Percentiles rank a stretch among this genome's conserved stretches.
These are phyloP conservation scores for Scheffersomyces insectosa DNA, from an alignment of 1,139 yeast genomes.

Conservation along the genomic window DNA sequence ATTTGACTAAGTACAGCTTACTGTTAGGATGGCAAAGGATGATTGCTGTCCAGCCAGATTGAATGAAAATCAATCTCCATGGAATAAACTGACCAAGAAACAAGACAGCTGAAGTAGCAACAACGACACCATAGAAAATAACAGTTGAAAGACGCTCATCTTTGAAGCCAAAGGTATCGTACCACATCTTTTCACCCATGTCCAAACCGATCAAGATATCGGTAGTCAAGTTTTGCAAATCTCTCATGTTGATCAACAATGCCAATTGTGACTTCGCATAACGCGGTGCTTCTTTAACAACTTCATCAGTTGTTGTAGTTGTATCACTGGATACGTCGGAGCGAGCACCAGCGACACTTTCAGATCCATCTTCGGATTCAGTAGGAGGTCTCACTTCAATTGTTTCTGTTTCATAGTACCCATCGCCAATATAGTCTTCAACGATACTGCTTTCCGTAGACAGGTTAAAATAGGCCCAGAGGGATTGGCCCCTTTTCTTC, in stretches of 20 bases:
- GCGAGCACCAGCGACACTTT: not conserved
- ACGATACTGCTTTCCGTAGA: slow-evolving; percentile 41
- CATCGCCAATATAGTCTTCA: slow-evolving; percentile 34
- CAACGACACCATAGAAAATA: slow-evolving; percentile 42
- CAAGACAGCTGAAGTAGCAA: slow-evolving; percentile 36
- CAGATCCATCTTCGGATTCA: not conserved
- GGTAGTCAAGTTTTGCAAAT: slow-evolving; percentile 62
- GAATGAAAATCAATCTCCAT: slow-evolving; percentile 60
- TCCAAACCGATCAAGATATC: slow-evolving; percentile 55
- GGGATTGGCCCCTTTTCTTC: slow-evolving; percentile 55
- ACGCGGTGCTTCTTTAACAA: slow-evolving; percentile 20
- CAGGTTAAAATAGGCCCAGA: slow-evolving; percentile 46
- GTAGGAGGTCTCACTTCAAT: slow-evolving; percentile 6
- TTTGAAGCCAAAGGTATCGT: slow-evolving; percentile 68
- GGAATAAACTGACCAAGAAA: slow-evolving; percentile 61
- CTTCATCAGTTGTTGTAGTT: slow-evolving; percentile 5
- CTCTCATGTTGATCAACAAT: slow-evolving; percentile 56
- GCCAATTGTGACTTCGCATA: slow-evolving; percentile 41
- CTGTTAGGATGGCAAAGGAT: slow-evolving; percentile 59
- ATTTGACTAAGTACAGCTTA: slow-evolving; percentile 31
- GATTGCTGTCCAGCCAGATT: slow-evolving; percentile 53
- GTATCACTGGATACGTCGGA: slow-evolving; percentile 1
- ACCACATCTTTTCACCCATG: slow-evolving; percentile 54
- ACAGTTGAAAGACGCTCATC: slow-evolving; percentile 70
- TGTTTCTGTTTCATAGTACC: not conserved